Evolutionary conservation across 345 rosid species (phyloP).

Genomic region (Populus pruinosa): DNA sequence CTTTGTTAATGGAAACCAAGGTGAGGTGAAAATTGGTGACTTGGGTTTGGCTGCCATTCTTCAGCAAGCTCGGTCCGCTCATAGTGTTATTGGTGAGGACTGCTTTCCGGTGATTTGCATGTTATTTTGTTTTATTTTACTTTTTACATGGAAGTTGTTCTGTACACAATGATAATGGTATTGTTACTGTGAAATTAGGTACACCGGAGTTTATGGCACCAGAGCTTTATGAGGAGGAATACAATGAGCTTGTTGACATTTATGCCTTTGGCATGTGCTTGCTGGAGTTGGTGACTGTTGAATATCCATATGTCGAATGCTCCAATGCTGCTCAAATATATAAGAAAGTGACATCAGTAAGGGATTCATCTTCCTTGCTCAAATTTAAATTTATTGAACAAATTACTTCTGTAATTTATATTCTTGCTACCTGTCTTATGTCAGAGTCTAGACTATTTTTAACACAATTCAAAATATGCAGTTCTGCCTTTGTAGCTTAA

Average conservation of each 20-base stretch:
- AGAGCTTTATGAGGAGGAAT: constrained; percentile 37
- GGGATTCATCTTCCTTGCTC: constrained; percentile 6
- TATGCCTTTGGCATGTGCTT: constrained; percentile 42
- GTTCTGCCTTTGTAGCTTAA: background rate
- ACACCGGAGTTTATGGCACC: constrained; percentile 41
- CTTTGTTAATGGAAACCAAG: constrained; percentile 38
- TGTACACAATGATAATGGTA: too few relatives aligned
- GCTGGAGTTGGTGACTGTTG: constrained; percentile 34
- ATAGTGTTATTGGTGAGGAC: constrained; percentile 35
- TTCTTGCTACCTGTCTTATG: background rate
- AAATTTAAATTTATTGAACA: background rate
- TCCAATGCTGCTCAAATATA: constrained; percentile 38
- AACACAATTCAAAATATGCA: background rate
- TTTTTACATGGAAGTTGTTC: background rate
- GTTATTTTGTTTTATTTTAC: background rate
- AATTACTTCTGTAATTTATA: background rate
- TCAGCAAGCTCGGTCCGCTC: constrained; percentile 36
- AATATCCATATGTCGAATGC: constrained; percentile 33
- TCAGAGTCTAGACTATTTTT: background rate
- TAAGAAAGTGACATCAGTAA: constrained; percentile 34
- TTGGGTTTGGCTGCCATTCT: constrained; percentile 36
- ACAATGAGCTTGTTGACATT: constrained; percentile 37
- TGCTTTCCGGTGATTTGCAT: background rate
- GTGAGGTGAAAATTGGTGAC: constrained; percentile 38
- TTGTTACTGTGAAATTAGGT: constrained; percentile 12